These are phyloP conservation scores for Talaromyces funiculosus DNA, from an alignment of 2,329 filamentous ascomycete genomes.

Conservation along the genomic window DNA sequence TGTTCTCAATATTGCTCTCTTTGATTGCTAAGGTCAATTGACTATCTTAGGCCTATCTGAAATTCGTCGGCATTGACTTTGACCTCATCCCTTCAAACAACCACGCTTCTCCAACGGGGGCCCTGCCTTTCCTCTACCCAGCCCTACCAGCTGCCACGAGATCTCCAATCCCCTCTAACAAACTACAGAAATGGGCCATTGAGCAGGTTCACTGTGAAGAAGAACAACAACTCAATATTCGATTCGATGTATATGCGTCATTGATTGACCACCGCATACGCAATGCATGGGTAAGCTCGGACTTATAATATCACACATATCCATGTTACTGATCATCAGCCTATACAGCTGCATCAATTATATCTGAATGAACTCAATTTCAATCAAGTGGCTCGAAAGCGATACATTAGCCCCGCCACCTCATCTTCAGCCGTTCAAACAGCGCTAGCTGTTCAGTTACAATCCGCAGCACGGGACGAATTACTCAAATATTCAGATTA, in stretches of 20 bases:
- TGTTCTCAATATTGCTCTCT: background rate
- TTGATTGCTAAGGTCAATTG: background rate
- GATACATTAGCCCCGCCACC: slow-evolving; percentile 65
- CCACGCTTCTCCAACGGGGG: slow-evolving; percentile 83
- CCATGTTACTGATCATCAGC: background rate
- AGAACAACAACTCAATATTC: slow-evolving; percentile 49
- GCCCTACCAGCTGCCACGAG: slow-evolving; percentile 34
- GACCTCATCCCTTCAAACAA: slow-evolving; percentile 70
- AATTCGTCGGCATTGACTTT: slow-evolving; percentile 66
- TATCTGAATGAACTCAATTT: slow-evolving; percentile 70
- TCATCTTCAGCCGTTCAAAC: slow-evolving; percentile 57
- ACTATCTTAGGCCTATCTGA: slow-evolving; percentile 67
- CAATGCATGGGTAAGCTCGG: slow-evolving; percentile 68
- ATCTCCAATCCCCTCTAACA: slow-evolving; percentile 55
- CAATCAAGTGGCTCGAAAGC: slow-evolving; percentile 55
- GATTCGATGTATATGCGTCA: slow-evolving; percentile 69
- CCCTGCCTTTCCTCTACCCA: slow-evolving; percentile 81
- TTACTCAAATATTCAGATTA: slow-evolving; percentile 57
- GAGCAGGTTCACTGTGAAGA: slow-evolving; percentile 44
- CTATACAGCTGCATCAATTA: slow-evolving; percentile 63
- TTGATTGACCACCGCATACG: slow-evolving; percentile 73
- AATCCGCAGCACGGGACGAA: slow-evolving; percentile 66
- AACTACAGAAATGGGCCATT: slow-evolving; percentile 63
- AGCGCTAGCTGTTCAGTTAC: slow-evolving; percentile 61
- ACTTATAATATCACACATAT: background rate